phyloP scores from a whole-genome alignment of 805 yeast species.

The Kurtzmaniella fragi region DNA sequence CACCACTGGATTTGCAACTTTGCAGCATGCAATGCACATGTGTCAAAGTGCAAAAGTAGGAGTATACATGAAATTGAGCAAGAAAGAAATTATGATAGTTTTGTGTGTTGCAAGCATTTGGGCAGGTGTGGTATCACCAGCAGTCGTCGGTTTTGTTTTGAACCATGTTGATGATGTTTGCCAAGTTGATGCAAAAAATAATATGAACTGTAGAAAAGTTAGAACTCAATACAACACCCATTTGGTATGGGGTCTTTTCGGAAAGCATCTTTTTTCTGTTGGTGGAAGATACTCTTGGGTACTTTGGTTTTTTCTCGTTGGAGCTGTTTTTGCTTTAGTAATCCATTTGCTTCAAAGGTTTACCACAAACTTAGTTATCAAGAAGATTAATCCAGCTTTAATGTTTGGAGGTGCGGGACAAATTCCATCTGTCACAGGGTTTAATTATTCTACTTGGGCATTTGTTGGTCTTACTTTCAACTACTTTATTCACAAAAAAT shows the following conservation, averaged over 20 bases:
- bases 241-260: slow-evolving; percentile 12
- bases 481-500: slow-evolving; percentile 6
- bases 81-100: slow-evolving; percentile 4
- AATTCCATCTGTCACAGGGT: slow-evolving; percentile 9
- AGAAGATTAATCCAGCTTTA: slow-evolving; percentile 6
- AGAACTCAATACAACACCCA: slow-evolving; percentile 8
- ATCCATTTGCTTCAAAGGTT: background rate
- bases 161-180: slow-evolving; percentile 7
- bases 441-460: slow-evolving; percentile 9
- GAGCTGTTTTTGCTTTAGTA: slow-evolving; percentile 3
- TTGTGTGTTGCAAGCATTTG: slow-evolving; percentile 7
- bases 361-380: background rate
- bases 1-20: slow-evolving; percentile 7
- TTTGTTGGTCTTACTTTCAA: slow-evolving; percentile 5
- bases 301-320: slow-evolving; percentile 9
- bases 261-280: slow-evolving; percentile 7
- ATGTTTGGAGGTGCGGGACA: slow-evolving; percentile 8
- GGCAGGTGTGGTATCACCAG: slow-evolving; percentile 6
- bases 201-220: slow-evolving; percentile 9
- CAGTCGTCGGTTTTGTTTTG: slow-evolving; percentile 6
- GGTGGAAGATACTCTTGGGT: slow-evolving; percentile 10
- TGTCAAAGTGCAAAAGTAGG: slow-evolving; percentile 10
- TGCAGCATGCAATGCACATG: slow-evolving; percentile 9
- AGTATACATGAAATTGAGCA: slow-evolving; percentile 9
- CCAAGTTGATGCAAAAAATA: slow-evolving; percentile 6